Evolutionary conservation across 352 stramenopile genomes (phyloP).

Genomic region (Salisapilia sapeloensis): DNA sequence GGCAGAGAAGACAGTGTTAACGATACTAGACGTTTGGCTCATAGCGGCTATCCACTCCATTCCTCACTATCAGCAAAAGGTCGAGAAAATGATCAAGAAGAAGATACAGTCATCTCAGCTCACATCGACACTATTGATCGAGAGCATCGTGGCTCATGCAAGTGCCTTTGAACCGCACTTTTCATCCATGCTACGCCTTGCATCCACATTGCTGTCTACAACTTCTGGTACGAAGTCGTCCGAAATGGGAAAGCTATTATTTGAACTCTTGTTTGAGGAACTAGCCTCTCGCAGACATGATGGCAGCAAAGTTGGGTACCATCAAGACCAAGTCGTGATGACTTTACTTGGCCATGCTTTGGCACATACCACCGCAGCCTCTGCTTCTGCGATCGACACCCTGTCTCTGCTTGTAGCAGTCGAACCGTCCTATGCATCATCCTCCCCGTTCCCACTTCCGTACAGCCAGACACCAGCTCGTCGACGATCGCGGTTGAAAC

Average conservation of each 20-base stretch:
- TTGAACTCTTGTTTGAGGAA: constrained; percentile 31
- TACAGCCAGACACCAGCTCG: constrained; percentile 7
- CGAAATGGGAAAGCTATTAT: constrained; percentile 15
- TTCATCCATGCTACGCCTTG: constrained; percentile 16
- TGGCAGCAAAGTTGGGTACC: constrained; percentile 13
- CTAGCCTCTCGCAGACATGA: constrained; percentile 9
- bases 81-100: constrained; percentile 24
- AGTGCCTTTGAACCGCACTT: constrained; percentile 26
- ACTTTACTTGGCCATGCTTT: constrained; percentile 15
- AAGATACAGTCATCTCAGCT: constrained; percentile 12
- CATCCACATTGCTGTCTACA: constrained; percentile 11
- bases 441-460: constrained; percentile 1
- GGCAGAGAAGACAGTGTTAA: constrained; percentile 3
- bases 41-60: constrained; percentile 23
- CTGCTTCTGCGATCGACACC: constrained; percentile 17
- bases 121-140: constrained; percentile 9
- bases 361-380: constrained; percentile 7
- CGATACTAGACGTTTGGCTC: constrained; percentile 31
- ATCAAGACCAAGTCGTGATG: constrained; percentile 32
- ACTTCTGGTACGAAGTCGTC: constrained; percentile 4
- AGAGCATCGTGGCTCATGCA: constrained; percentile 13
- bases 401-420: constrained; percentile 11
- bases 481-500: constrained; percentile 7
- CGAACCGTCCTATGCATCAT: constrained; percentile 10
- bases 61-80: constrained; percentile 13